Conservation (phyloP, 1,284 basidiomycete species). For the Cryptococcus amylolentus region DNA sequence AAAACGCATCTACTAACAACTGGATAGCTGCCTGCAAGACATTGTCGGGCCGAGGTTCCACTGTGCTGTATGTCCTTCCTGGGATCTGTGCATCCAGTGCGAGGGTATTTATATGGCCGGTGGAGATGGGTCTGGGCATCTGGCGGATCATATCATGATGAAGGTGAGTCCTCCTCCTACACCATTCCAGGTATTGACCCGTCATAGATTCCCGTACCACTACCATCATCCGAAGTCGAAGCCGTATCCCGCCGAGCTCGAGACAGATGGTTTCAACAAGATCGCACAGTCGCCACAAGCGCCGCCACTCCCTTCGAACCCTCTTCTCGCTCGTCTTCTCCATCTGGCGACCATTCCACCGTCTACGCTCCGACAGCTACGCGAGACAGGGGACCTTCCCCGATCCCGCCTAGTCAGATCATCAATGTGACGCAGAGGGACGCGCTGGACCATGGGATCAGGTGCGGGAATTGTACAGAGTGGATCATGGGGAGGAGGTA, state of each 20-base stretch:
- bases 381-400: slow-evolving; percentile 4
- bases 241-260: slow-evolving; percentile 68
- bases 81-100: slow-evolving; percentile 73
- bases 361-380: slow-evolving; percentile 34
- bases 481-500: slow-evolving; percentile 48
- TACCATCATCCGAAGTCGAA: slow-evolving; percentile 68
- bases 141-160: slow-evolving; percentile 72
- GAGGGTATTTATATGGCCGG: slow-evolving; percentile 64
- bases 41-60: slow-evolving; percentile 87
- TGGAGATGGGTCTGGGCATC: slow-evolving; percentile 35
- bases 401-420: slow-evolving; percentile 1
- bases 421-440: slow-evolving; percentile 20
- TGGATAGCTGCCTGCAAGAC: slow-evolving; percentile 72
- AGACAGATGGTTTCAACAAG: slow-evolving; percentile 69
- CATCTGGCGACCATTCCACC: slow-evolving; percentile 37
- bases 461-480: slow-evolving; percentile 42
- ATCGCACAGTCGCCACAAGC: slow-evolving; percentile 55
- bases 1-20: slow-evolving; percentile 1
- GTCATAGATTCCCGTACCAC: slow-evolving; percentile 72
- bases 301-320: neutral
- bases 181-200: neutral
- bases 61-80: slow-evolving; percentile 71
- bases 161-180: slow-evolving; percentile 59
- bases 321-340: slow-evolving; percentile 36
- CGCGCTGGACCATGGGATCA: slow-evolving; percentile 39